Conservation (phyloP, 2,329 filamentous ascomycete species). For the Alternaria viburni region DNA sequence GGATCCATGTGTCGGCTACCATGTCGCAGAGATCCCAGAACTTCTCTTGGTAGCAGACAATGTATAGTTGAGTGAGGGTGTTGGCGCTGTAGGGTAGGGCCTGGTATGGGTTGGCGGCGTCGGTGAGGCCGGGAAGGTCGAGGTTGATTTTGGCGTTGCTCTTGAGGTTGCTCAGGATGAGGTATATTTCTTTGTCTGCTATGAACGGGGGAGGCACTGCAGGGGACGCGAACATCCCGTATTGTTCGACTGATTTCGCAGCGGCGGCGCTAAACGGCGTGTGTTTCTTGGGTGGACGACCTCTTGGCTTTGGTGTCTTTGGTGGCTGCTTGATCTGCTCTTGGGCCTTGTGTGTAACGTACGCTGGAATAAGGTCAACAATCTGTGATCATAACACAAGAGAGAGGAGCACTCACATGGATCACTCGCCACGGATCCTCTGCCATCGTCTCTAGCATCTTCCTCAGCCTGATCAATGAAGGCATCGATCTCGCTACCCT, state of each 20-base stretch:
- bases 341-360: not conserved
- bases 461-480: not conserved
- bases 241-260: not conserved
- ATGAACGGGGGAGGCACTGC: not conserved
- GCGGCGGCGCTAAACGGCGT: not conserved
- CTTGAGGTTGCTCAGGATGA: not conserved
- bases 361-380: not conserved
- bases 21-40: conserved; percentile 36
- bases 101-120: not conserved
- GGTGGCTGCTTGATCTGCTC: not conserved
- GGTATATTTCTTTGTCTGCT: not conserved
- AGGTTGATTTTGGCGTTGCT: conserved; percentile 3
- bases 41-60: conserved; percentile 22
- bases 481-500: conserved; percentile 4
- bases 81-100: conserved; percentile 25
- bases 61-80: conserved; percentile 34
- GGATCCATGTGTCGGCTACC: conserved; percentile 44
- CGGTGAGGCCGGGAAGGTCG: conserved; percentile 25
- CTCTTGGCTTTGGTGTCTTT: not conserved
- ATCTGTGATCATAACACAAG: not conserved
- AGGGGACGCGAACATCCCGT: not conserved
- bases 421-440: not conserved
- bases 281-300: not conserved
- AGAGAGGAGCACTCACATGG: not conserved
- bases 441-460: not conserved